Base-by-base conservation (phyloP, 441 rosid species). In the Sinapis alba region DNA sequence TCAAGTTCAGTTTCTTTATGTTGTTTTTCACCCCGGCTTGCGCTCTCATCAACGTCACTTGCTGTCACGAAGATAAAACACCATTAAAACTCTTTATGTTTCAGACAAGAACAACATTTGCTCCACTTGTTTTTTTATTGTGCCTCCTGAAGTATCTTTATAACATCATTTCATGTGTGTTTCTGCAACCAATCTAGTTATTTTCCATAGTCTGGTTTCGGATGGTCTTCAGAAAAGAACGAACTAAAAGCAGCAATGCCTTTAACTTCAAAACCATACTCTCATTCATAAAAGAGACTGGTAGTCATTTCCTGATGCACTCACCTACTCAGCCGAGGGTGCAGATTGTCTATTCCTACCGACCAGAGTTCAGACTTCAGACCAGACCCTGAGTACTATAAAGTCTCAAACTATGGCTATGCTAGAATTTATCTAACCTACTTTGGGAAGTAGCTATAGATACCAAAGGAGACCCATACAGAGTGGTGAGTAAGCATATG, bases 11-110 rank as follows among this genome's bases (percentile, higher is more conserved):
- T 75, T 88, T 96, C 84, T 96, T 83, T 60, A 89, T 83, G 83
- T 90, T 96, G 86, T 96, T 96, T 92, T 93, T 91, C 79, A 96
- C 94, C 10, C 97, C 95, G 0, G 97, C 97, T 85, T 89, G 96
- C 67, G 99, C 98, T 88, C 87, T 90, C 16, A 86, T 86, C 82
- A 93, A 66, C 0, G 92, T 89, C 89, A 89, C 79, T 96, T 91
- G 99, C 99, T 96, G 91, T 79, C 51, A 72, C 8, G 11, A 38
- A 41, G 2, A 30, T 0, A 27, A 64, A 13, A 32, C 11, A 60
- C 13, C 30, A 26, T 73, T 4, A 15, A 59, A 32, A 15, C 2
- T 38, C 38, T 9, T 23, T 28, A n/a, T 68, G 45, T 62, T 36
- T 43, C 7, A 43, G 51, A 12, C 9, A 27, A 47, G 47, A 65